phyloP scores from a whole-genome alignment of 495 filamentous ascomycete species.

The Xylaria grammica region DNA sequence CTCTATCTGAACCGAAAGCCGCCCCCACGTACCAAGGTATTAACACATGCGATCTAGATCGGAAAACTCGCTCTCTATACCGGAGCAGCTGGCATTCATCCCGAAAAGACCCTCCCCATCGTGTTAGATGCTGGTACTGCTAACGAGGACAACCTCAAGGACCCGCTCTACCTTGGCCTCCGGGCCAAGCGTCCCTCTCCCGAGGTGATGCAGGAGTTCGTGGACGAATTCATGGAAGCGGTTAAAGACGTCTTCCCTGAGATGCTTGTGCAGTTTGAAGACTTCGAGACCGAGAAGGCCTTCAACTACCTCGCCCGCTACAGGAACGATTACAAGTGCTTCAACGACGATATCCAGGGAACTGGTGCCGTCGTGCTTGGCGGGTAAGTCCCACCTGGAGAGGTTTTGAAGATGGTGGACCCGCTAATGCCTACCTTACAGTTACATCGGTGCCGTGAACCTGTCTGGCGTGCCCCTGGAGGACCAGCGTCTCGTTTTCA shows the following conservation, averaged over 20 bases:
- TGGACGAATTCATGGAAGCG: conserved; percentile 97
- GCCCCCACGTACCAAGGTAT: too few species aligned
- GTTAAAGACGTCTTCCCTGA: conserved; percentile 85
- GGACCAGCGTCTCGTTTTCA: conserved; percentile 93
- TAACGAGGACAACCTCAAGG: conserved; percentile 85
- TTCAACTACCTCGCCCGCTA: conserved; percentile 94
- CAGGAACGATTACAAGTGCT: conserved; percentile 84
- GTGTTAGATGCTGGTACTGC: conserved; percentile 90
- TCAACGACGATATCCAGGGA: conserved; percentile 99
- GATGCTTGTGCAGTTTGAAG: conserved; percentile 97
- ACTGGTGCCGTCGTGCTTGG: conserved; percentile 94
- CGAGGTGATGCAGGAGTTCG: conserved; percentile 86
- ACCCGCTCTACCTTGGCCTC: conserved; percentile 93
- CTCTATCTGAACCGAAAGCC: conserved; percentile 21
- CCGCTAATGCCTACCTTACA: conserved; percentile 35
- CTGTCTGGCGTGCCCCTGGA: conserved; percentile 83
- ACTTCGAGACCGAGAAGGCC: conserved; percentile 91
- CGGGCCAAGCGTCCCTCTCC: conserved; percentile 79
- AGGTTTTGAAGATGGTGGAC: background rate
- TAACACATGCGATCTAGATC: conserved; percentile 48
- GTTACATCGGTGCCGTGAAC: conserved; percentile 91
- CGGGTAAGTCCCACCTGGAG: conserved; percentile 56
- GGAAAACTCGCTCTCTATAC: conserved; percentile 94
- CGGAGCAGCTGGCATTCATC: conserved; percentile 94
- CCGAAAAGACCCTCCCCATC: conserved; percentile 87